Percentiles rank a stretch among this genome's conserved stretches.
Conservation (phyloP, 768 basidiomycete genomes). For the Amyloporia xantha region DNA sequence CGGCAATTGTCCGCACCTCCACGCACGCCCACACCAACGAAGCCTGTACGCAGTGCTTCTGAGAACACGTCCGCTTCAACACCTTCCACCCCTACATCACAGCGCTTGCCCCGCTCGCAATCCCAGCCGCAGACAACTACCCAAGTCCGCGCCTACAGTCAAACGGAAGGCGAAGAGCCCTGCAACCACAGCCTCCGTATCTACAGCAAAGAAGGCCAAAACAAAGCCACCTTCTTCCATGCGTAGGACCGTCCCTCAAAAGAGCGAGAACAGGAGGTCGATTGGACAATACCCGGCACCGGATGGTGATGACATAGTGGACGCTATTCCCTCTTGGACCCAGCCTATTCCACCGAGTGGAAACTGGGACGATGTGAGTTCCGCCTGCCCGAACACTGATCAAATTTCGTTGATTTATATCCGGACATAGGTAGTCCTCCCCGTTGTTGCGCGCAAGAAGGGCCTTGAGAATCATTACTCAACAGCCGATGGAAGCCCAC, state of each 20-base stretch:
- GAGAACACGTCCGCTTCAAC: constrained; percentile 24
- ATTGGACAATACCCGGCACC: constrained; percentile 66
- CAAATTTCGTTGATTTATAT: not conserved
- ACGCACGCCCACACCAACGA: constrained; percentile 37
- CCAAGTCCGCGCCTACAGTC: constrained; percentile 13
- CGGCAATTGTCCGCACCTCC: constrained; percentile 40
- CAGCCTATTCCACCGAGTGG: constrained; percentile 60
- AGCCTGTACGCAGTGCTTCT: constrained; percentile 29
- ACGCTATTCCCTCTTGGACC: constrained; percentile 82
- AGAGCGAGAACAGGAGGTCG: constrained; percentile 45
- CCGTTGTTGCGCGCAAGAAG: constrained; percentile 78
- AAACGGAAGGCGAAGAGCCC: constrained; percentile 45
- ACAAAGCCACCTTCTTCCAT: constrained; percentile 28
- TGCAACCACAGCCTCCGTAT: constrained; percentile 30
- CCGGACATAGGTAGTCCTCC: constrained; percentile 61
- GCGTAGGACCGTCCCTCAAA: constrained; percentile 30
- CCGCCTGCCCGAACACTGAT: not conserved
- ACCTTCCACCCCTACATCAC: constrained; percentile 10
- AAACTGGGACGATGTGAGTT: constrained; percentile 79
- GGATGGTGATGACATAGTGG: constrained; percentile 47
- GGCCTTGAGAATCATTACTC: constrained; percentile 69
- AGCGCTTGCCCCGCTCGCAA: constrained; percentile 14
- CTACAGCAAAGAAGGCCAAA: constrained; percentile 35
- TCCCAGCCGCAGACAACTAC: constrained; percentile 12
- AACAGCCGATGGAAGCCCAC: constrained; percentile 61